These are phyloP conservation scores for Xenoacremonium recifei DNA, from an alignment of 2,329 filamentous ascomycete species.

Conservation along the genomic window DNA sequence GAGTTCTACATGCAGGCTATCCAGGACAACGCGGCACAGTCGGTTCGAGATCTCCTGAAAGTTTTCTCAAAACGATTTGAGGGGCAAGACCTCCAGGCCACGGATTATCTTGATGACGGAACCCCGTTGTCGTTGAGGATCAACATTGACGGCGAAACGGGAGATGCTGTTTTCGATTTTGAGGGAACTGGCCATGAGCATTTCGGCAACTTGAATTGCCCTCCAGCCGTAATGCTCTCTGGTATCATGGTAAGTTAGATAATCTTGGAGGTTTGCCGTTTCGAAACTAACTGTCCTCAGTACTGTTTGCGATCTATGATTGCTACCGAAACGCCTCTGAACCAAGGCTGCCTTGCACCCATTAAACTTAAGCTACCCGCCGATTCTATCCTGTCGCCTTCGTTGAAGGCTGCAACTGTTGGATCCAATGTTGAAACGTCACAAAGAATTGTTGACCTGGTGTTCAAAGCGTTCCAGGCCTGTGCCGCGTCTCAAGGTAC, in stretches of 20 bases:
- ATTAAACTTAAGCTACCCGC: conserved; percentile 26
- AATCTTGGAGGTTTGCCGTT: background rate
- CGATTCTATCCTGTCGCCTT: conserved; percentile 34
- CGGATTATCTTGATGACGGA: conserved; percentile 86
- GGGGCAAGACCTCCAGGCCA: conserved; percentile 67
- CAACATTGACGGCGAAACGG: conserved; percentile 70
- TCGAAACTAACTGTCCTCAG: conserved; percentile 7
- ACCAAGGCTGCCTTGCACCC: conserved; percentile 48
- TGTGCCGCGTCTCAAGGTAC: conserved; percentile 77
- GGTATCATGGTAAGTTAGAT: conserved; percentile 25
- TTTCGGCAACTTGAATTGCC: conserved; percentile 29
- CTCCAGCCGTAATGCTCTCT: conserved; percentile 28
- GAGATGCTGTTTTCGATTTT: conserved; percentile 66
- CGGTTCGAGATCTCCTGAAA: conserved; percentile 72
- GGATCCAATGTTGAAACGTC: conserved; percentile 33
- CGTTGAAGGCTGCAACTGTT: conserved; percentile 30
- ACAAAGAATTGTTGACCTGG: conserved; percentile 55
- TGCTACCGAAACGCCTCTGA: conserved; percentile 32
- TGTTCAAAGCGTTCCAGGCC: conserved; percentile 72
- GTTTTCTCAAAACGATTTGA: conserved; percentile 67
- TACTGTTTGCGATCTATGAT: conserved; percentile 33
- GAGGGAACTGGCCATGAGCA: conserved; percentile 29
- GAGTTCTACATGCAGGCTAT: conserved; percentile 84
- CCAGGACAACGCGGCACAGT: conserved; percentile 75
- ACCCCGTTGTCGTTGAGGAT: conserved; percentile 74